phyloP scores from a whole-genome alignment of 108 stramenopile species.

The Discostella stelligeroides region DNA sequence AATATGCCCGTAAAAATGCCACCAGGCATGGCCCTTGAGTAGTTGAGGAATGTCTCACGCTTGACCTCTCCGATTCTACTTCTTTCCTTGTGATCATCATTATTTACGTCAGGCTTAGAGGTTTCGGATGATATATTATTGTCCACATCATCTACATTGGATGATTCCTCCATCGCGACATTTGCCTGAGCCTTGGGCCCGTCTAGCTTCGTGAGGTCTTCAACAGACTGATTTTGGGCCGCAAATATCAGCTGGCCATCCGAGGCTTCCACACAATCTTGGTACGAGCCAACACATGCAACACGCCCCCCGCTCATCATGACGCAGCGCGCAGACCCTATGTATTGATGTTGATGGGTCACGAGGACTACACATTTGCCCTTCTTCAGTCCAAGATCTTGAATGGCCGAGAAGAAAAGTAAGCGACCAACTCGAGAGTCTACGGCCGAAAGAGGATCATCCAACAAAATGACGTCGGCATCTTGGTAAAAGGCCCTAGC shows the following conservation, averaged over 20 bases:
- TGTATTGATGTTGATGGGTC: conserved; percentile 94
- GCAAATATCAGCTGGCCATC: conserved; percentile 47
- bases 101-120: conserved; percentile 11
- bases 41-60: conserved; percentile 70
- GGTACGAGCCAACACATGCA: conserved; percentile 69
- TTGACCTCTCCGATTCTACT: conserved; percentile 74
- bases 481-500: conserved; percentile 78
- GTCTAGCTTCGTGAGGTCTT: conserved; percentile 20
- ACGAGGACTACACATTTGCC: conserved; percentile 84
- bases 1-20: conserved; percentile 52
- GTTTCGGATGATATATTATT: conserved; percentile 2
- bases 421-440: conserved; percentile 85
- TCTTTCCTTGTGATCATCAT: conserved; percentile 70
- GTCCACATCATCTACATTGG: neutral
- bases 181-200: neutral
- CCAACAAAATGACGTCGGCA: conserved; percentile 78
- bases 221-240: conserved; percentile 27
- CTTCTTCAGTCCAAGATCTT: conserved; percentile 55
- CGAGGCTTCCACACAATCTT: conserved; percentile 63
- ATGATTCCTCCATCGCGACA: neutral
- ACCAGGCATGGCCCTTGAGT: conserved; percentile 69
- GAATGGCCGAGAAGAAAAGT: conserved; percentile 84
- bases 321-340: conserved; percentile 68
- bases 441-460: conserved; percentile 96
- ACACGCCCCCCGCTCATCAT: conserved; percentile 72